A percentile compares a stretch with the other conserved stretches of the same genome.
Conservation (phyloP, 495 filamentous ascomycete genomes). For the Tuber microsphaerosporum region DNA sequence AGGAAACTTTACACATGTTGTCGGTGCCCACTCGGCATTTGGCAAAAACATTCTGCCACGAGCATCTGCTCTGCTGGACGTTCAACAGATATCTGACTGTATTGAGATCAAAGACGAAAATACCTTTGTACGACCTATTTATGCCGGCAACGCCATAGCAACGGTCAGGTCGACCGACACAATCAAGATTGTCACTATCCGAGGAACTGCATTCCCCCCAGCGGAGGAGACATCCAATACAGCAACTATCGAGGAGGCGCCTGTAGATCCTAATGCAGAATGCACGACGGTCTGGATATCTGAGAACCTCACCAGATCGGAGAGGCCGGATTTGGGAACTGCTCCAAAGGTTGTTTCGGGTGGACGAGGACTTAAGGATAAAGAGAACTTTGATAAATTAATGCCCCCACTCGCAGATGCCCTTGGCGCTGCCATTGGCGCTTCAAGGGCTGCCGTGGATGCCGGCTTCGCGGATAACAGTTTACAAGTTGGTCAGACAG, state of each 20-base stretch:
- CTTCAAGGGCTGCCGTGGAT: slow-evolving; percentile 90
- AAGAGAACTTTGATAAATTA: slow-evolving; percentile 88
- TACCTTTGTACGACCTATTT: slow-evolving; percentile 94
- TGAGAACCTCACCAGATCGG: slow-evolving; percentile 84
- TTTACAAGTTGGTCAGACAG: slow-evolving; percentile 94
- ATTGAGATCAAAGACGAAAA: slow-evolving; percentile 79
- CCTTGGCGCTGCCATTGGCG: slow-evolving; percentile 86
- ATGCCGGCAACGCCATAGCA: slow-evolving; percentile 92
- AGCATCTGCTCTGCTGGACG: slow-evolving; percentile 85
- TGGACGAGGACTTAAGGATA: slow-evolving; percentile 89
- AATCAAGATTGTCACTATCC: slow-evolving; percentile 83
- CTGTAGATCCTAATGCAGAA: slow-evolving; percentile 62
- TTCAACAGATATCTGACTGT: slow-evolving; percentile 88
- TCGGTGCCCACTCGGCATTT: slow-evolving; percentile 88
- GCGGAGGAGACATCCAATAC: slow-evolving; percentile 50
- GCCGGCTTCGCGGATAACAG: slow-evolving; percentile 99
- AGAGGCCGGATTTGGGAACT: slow-evolving; percentile 89
- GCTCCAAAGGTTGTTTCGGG: slow-evolving; percentile 86
- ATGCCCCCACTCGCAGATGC: slow-evolving; percentile 88
- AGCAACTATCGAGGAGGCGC: slow-evolving; percentile 56
- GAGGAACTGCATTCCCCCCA: slow-evolving; percentile 79
- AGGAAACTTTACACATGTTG: slow-evolving; percentile 80
- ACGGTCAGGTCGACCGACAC: slow-evolving; percentile 87
- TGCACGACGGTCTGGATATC: slow-evolving; percentile 79
- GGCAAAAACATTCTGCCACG: slow-evolving; percentile 94